These are phyloP conservation scores for Lachancea nothofagi DNA, from an alignment of 805 yeast genomes.

Conservation along the genomic window DNA sequence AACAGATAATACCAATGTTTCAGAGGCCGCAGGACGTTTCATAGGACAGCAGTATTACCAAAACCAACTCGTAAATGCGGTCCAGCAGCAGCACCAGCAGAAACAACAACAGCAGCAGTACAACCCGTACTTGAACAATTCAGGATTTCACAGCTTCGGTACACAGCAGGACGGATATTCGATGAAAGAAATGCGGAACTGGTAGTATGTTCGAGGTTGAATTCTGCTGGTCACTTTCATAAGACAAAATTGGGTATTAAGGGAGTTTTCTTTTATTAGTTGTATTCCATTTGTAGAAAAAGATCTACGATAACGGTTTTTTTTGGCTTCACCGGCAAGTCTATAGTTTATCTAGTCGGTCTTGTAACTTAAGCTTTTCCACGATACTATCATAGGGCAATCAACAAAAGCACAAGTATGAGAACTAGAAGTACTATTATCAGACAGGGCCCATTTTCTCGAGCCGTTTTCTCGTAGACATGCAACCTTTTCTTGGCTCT, in stretches of 20 bases:
- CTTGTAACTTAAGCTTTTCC: too few species aligned
- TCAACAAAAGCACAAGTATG: slow-evolving; percentile 40
- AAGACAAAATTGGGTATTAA: too few species aligned
- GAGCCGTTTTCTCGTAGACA: slow-evolving; percentile 37
- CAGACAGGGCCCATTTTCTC: slow-evolving; percentile 46
- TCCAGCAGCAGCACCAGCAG: slow-evolving; percentile 14
- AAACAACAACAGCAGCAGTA: slow-evolving; percentile 16
- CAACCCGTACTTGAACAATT: slow-evolving; percentile 8
- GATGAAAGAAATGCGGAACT: slow-evolving; percentile 4
- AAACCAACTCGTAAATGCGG: slow-evolving; percentile 10
- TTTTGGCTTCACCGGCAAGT: too few species aligned
- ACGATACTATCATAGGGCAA: slow-evolving; percentile 29
- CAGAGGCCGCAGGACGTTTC: slow-evolving; percentile 1
- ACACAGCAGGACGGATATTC: slow-evolving; percentile 2
- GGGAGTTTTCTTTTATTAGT: too few species aligned
- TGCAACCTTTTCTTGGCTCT: slow-evolving; percentile 39
- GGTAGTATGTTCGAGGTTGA: neutral
- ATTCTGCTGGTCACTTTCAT: too few species aligned
- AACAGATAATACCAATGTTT: neutral
- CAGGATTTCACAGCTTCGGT: slow-evolving; percentile 2
- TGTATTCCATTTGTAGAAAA: too few species aligned
- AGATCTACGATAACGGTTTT: too few species aligned
- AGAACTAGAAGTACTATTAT: slow-evolving; percentile 40
- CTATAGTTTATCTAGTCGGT: too few species aligned
- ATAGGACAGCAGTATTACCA: slow-evolving; percentile 8